Base-by-base conservation (phyloP, 305 asterid genomes). In the Plantago coronopus region DNA sequence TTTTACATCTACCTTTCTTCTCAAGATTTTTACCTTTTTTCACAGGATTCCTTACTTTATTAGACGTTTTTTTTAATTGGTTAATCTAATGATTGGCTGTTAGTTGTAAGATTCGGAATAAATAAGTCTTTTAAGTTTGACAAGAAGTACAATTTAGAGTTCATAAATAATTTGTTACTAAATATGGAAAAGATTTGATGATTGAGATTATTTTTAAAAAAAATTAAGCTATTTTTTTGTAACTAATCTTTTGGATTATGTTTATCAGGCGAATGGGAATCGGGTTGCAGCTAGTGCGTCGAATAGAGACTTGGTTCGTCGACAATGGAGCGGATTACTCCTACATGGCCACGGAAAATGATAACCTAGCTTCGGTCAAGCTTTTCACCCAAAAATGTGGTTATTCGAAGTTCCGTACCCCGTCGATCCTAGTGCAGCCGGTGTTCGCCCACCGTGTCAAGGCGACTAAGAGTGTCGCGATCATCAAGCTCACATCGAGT, bases 321-420 rank as follows among this genome's bases (percentile, higher is more conserved):
- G 85, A 81, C 53, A 87, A 80, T 64, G 97, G 96, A 8, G 95
- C 94, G 6, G 94, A 85, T 61, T 90, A 90, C 73, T 83, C 96
- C 0, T 90, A 87, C 71, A 87, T 90, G 85, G 97, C 97, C 3
- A 87, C 97, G 0, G 97, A 90, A 72, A 85, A 71, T 14, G 97
- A 90, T 79, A 90, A 90, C 67, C 57, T 72, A 21, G 91, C 96
- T 4, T 90, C 97, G 7, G 79, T 87, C 0, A 59, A 79, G 2
- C 94, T 90, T 60, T 90, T 90, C 78, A 90, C 91, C 0, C 67
- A 76, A 3, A 90, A 83, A 79, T 87, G 96, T 64, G 96, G 91
- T 38, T 90, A 90, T 66, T 68, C 88, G 14, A 81, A 76, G 56
- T 90, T 90, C 82, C 95, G 97, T 7, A 81, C 86, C 23, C 96